Evolutionary conservation across 345 rosid genomes (phyloP), one percentile per base, ranked within the genome.

Genomic region (Alliaria petiolata): DNA sequence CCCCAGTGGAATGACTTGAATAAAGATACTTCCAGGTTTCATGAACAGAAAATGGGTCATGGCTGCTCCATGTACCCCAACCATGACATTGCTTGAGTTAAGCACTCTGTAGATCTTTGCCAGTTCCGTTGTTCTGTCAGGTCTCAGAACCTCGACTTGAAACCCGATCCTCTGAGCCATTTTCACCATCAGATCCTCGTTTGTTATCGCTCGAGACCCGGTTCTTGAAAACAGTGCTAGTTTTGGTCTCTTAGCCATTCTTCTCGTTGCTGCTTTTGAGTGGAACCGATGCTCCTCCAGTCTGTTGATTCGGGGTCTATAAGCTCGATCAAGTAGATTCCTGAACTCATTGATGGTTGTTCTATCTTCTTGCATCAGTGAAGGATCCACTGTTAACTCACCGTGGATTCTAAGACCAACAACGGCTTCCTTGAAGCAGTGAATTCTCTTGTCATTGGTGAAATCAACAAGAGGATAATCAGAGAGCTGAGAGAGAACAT

Each of bases 1-100:
- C 25, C 95, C 97, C 16, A 91, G 62, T 39, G 95, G 95, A 72
- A 91, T 78, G 34, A 91, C 81, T 53, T 91, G 97, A 61, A 91
- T 78, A 46, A 88, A 88, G 58, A 85, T 84, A 5, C 83, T 74
- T 31, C 89, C 83, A 3, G 97, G 91, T 71, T 56, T 88, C 91
- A 88, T 80, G 76, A 88, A 91, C 8, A 91, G 82, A 47, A 91
- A 88, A 71, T 88, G 97, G 0, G 95, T 88, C 97, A 91, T 88
- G 44, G 97, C 97, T 33, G 97, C 97, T 57, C 97, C 95, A 47
- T 91, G 97, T 44, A 88, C 97, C 9, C 95, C 95, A 25, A 87
- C 76, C 92, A 91, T 84, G 16, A 91, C 92, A 15, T 78, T 84
- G 55, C 95, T 91, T 33, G 97, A 84, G 75, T 88, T 88, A 13